These are phyloP conservation scores for Hortiboletus rubellus DNA, from an alignment of 1,284 basidiomycete species.

Conservation along the genomic window DNA sequence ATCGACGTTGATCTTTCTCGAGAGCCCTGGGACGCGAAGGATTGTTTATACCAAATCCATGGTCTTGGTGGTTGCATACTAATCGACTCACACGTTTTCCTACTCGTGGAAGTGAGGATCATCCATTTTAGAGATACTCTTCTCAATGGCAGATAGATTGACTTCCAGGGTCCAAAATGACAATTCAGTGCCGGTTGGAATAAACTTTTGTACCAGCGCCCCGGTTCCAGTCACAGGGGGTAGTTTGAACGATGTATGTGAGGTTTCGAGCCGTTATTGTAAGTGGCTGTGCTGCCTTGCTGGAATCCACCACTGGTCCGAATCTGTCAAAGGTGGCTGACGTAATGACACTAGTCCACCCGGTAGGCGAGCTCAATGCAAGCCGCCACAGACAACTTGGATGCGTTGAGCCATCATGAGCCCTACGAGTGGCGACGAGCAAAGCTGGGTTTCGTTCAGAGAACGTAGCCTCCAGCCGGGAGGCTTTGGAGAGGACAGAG, in stretches of 20 bases:
- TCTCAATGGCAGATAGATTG: no score
- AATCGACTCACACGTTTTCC: background rate
- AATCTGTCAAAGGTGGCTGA: slow-evolving; percentile 18
- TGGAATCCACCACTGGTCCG: slow-evolving; percentile 4
- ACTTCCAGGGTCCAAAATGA: no score
- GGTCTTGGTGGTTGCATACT: background rate
- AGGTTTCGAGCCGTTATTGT: no score
- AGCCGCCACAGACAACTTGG: slow-evolving; percentile 1
- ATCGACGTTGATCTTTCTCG: background rate
- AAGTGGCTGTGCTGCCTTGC: no score
- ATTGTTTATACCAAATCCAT: background rate
- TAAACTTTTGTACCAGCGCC: no score
- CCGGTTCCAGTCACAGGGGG: no score
- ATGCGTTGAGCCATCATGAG: slow-evolving; percentile 25
- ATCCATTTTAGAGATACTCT: no score
- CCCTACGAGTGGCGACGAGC: slow-evolving; percentile 25
- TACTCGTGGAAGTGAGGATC: background rate
- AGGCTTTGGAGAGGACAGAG: slow-evolving; percentile 61
- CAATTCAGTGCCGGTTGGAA: no score
- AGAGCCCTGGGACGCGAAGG: background rate
- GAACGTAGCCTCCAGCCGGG: slow-evolving; percentile 53
- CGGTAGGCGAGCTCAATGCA: background rate
- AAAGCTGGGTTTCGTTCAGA: slow-evolving; percentile 53
- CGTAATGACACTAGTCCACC: slow-evolving; percentile 14
- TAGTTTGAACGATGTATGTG: no score